Percentiles rank a stretch among this genome's conserved stretches.
These are phyloP conservation scores for Porphyrellus cyaneotinctus DNA, from an alignment of 768 basidiomycete genomes.

Conservation along the genomic window DNA sequence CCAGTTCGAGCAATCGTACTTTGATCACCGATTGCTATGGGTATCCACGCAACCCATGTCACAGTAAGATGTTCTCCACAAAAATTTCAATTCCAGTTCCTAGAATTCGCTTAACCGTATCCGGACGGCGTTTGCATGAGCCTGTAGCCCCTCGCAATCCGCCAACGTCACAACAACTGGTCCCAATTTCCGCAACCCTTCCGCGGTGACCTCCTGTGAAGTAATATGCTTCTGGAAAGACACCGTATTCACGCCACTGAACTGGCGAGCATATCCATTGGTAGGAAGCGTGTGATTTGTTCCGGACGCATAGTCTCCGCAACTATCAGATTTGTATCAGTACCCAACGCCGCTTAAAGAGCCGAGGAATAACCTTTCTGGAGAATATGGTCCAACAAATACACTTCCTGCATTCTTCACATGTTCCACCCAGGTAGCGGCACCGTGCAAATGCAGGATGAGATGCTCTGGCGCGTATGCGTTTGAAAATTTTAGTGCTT, in stretches of 20 bases:
- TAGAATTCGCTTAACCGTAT: conserved; percentile 52
- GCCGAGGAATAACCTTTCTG: conserved; percentile 69
- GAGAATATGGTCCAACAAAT: conserved; percentile 92
- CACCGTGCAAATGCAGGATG: conserved; percentile 81
- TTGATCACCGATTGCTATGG: conserved; percentile 6
- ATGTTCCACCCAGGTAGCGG: conserved; percentile 53
- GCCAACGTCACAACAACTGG: conserved; percentile 87
- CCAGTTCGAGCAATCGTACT: conserved; percentile 15
- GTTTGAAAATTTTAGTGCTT: conserved; percentile 88
- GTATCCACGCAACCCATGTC: conserved; percentile 1
- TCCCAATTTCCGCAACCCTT: conserved; percentile 74
- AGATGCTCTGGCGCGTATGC: conserved; percentile 98
- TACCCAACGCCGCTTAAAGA: not conserved
- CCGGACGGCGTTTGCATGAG: conserved; percentile 94
- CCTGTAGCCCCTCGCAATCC: conserved; percentile 91
- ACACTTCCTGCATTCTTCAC: conserved; percentile 95
- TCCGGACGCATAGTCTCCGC: conserved; percentile 97
- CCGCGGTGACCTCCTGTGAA: conserved; percentile 83
- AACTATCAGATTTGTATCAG: conserved; percentile 45
- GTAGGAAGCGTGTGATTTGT: conserved; percentile 98
- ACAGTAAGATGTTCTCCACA: not conserved
- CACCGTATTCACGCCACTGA: conserved; percentile 94
- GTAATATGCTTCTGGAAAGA: conserved; percentile 99
- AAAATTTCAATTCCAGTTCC: not conserved
- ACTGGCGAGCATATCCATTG: conserved; percentile 95